Base-by-base conservation (phyloP, 2,329 filamentous ascomycete genomes). In the Colletotrichum higginsianum region DNA sequence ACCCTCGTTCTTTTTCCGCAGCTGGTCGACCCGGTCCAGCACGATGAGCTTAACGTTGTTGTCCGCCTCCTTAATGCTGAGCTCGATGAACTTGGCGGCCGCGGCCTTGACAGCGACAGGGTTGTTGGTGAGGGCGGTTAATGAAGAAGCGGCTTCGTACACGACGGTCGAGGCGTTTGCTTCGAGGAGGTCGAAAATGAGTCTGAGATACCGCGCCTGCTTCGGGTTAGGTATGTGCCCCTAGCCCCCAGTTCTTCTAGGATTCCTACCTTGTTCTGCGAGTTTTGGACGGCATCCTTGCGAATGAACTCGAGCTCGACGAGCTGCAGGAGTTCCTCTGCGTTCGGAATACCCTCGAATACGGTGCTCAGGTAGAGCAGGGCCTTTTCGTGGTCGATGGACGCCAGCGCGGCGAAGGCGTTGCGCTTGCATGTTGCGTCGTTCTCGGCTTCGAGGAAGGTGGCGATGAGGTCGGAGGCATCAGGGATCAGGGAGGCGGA, bases 11-110 rank as follows among this genome's bases (percentile, higher is more conserved):
- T 94, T 94, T 80, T 92, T 91, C 76, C 95, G 90, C 74, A 98
- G 83, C 78, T 96, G 92, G 78, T 98, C 93, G 47, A 99, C 96
- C 56, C 96, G 93, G 79, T 98, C 96, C 53, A 99, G 88, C 23
- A 99, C 96, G 76, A 99, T 99, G 56, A 99, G 91, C 85, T 99
- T 99, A 75, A 99, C 96, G 80, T 99, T 99, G 86, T 99, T 99
- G 82, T 99, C 96, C 0, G 96, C 92, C 83, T 98, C 96, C 84
- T 97, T 98, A 81, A 99, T 98, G 80, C 93, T 95, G 11, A 99
- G 87, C 82, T 99, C 96, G 75, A 98, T 98, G 81, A 99, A 96
- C 80, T 99, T 99, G 76, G 91, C 90, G 16, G 96, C 96, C 12
- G 96, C 96, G 35, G 96, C 96, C 85, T 98, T 99, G 71, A 99